Conservation (phyloP, 2,329 filamentous ascomycete genomes). For the Calonectria fujianensis region DNA sequence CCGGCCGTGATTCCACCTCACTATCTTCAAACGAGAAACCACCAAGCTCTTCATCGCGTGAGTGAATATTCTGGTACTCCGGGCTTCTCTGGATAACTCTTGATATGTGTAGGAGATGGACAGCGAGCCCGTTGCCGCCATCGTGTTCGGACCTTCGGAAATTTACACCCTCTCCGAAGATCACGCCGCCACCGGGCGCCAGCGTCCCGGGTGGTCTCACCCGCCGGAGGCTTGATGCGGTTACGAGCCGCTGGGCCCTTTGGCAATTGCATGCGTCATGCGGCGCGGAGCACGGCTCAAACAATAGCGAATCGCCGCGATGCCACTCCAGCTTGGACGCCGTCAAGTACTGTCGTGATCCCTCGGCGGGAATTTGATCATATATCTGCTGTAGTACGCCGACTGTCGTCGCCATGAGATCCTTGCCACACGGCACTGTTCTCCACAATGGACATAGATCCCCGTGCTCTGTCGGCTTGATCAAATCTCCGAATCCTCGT, state of each 20-base stretch:
- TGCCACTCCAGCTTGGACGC: background rate
- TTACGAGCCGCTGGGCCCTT: background rate
- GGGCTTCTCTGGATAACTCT: background rate
- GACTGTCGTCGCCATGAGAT: slow-evolving; percentile 8
- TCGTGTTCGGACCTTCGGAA: background rate
- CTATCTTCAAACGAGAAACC: background rate
- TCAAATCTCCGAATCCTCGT: background rate
- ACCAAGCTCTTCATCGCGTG: background rate
- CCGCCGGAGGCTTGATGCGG: background rate
- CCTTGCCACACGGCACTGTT: background rate
- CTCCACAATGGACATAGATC: background rate
- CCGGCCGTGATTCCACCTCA: background rate
- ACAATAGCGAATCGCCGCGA: background rate
- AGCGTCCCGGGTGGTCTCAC: slow-evolving; percentile 2
- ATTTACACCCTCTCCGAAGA: slow-evolving; percentile 4
- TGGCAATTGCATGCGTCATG: background rate
- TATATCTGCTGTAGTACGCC: background rate
- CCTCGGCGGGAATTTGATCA: background rate
- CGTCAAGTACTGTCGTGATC: background rate
- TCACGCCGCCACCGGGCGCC: background rate
- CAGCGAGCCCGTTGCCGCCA: background rate
- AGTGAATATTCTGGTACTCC: background rate
- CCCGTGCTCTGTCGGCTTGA: background rate
- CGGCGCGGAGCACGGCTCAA: slow-evolving; percentile 3
- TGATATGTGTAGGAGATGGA: background rate